Evolutionary conservation across 768 basidiomycete genomes (phyloP), one percentile per base, ranked within the genome.

Genomic region (Phanerochaete sordida): DNA sequence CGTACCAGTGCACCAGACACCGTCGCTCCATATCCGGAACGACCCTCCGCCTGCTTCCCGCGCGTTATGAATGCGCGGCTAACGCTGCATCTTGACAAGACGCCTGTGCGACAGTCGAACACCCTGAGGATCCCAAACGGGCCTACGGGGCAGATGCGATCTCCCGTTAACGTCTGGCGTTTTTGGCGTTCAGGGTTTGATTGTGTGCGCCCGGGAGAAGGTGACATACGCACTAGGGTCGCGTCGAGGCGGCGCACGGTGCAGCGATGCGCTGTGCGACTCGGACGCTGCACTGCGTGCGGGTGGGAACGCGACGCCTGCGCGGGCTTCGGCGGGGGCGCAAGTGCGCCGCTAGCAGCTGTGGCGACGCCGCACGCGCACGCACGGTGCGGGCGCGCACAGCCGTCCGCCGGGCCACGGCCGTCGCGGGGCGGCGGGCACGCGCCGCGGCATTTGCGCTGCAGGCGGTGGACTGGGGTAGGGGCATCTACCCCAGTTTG

Each of bases 121-220:
- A 33, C 27, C 33, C 35, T 54, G 53, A 26, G 24, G 37, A 60
- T 60, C 54, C 55, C 27, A 23, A 24, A 50, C 59, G 59, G 59
- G 51, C 59, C 33, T 61, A 61, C 59, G 51, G 54, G 19, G 59
- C 53, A 26, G 50, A 8, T 51, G 30, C 28, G 50, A 51, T 51
- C 50, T 33, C 5, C 30, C 37, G 53, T 1, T 43, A 43, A 43
- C 39, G 39, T 43, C 39, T 43, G 39, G 47, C 24, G 50, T 28
- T 21, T 54, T 35, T 26, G 13, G 16, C 37, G 8, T 15, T 21
- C 23, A 54, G 35, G 35, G 53, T 54, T 43, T 54, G 53, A 54
- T 54, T 27, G 39, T 1, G 7, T 6, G 39, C 23, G 15, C 53
- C 16, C 37, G 37, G 37, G 35, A 54, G 53, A 54, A 54, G 37